phyloP scores from a whole-genome alignment of 164 flowering plant species.

The Chimonanthus praecox region DNA sequence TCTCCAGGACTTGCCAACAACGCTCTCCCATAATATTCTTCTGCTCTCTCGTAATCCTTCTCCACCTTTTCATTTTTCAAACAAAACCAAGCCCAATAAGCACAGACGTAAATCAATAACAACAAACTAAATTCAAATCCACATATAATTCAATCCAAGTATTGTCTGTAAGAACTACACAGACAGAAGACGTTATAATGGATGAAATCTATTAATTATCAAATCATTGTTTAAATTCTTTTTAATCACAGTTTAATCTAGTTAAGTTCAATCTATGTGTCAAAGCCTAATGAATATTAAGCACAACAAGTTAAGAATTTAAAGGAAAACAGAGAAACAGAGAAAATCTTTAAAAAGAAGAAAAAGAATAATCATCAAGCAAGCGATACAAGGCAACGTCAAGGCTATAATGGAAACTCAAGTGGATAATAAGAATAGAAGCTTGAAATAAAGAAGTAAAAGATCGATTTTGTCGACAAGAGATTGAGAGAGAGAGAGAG shows the following conservation, averaged over 20 bases:
- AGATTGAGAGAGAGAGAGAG: background rate
- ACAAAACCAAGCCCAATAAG: background rate
- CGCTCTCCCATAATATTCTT: slow-evolving; percentile 75
- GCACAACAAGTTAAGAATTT: background rate
- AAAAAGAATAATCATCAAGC: background rate
- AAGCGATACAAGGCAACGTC: too few relatives aligned
- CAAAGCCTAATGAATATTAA: too few relatives aligned
- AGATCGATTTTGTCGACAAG: too few relatives aligned
- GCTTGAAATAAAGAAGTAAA: background rate
- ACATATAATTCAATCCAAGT: background rate
- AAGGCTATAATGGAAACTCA: background rate
- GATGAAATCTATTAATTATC: too few relatives aligned
- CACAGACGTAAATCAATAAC: background rate
- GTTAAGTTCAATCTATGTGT: too few relatives aligned
- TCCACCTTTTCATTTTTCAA: slow-evolving; percentile 37
- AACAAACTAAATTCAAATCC: background rate
- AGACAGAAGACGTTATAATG: too few relatives aligned
- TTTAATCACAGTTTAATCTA: too few relatives aligned
- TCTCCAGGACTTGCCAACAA: slow-evolving; percentile 67
- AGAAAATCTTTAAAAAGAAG: background rate
- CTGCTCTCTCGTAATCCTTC: slow-evolving; percentile 52
- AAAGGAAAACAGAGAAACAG: background rate
- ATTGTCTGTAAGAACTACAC: too few relatives aligned
- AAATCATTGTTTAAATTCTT: too few relatives aligned
- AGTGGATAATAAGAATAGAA: background rate